Evolutionary conservation across 257 asterid genomes (phyloP), one percentile per base, ranked within the genome.

Genomic region (Paraleonurus japonicus): DNA sequence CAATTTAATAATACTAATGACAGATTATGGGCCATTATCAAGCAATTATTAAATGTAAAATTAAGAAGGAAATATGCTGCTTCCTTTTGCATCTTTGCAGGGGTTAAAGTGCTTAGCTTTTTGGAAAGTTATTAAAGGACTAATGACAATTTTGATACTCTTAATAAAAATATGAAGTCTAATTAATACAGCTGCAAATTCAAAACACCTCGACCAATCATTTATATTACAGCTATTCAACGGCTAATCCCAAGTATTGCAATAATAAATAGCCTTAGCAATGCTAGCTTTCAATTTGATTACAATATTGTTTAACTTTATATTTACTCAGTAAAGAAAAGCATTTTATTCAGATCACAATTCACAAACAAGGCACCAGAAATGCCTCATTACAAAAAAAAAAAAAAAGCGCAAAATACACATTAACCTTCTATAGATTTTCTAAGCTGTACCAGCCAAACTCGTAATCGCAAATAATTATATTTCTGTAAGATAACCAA

Each of bases 31-130:
- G 61, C 57, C 54, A 24, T 48, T 64, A 20, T 43, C 62, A 67
- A 57, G 28, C 69, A 61, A 9, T n/a, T 55, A 68, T 45, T 41
- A 27, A 24, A 71, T 61, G 57, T 22, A 20, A 37, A 41, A 41
- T 43, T 16, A 75, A 57, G 43, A 45, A 60, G 26, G 33, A 22
- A 57, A 57, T 57, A 24, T 10, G 45, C 43, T 50, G 19, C 33
- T 67, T 60, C 37, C 33, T 67, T 47, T 67, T 39, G 75, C 78
- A 51, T 70, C 35, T 59, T 67, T 71, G 65, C 65, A 53, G 69
- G 70, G 77, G 28, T 64, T 64, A 70, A 69, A 63, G 74, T 67
- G 76, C 62, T 75, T 28, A 70, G 57, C 77, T 79, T 75, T 79
- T 59, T 50, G 51, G 24, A 79, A 79, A 75, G 80, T 54, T 51